These are phyloP conservation scores for Endogone sp. DNA, from an alignment of 192 early-diverging fungal species.

Conservation along the genomic window DNA sequence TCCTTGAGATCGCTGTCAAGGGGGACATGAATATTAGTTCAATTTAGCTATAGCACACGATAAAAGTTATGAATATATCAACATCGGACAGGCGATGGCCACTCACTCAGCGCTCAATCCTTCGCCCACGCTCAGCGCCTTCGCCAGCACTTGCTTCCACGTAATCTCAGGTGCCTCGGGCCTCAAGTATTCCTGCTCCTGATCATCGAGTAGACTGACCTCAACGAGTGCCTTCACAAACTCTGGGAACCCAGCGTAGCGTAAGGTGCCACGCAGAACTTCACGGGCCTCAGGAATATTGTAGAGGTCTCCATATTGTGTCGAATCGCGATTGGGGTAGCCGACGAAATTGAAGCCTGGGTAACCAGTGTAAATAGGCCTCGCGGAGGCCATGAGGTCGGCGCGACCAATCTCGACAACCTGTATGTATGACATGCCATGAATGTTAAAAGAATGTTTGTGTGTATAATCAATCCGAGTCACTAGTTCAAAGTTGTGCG, in stretches of 20 bases:
- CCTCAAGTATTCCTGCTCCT: slow-evolving; percentile 55
- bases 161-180: slow-evolving; percentile 51
- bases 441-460: no score
- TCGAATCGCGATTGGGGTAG: slow-evolving; percentile 98
- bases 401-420: slow-evolving; percentile 75
- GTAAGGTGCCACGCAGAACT: slow-evolving; percentile 91
- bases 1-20: slow-evolving; percentile 49
- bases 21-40: no score
- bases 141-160: slow-evolving; percentile 77
- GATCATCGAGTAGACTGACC: slow-evolving; percentile 87
- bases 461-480: no score
- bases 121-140: slow-evolving; percentile 36
- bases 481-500: no score
- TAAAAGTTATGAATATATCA: no score
- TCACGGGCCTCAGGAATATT: slow-evolving; percentile 90
- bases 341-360: slow-evolving; percentile 94
- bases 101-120: no score
- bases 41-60: no score
- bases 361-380: slow-evolving; percentile 86
- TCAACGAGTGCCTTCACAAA: slow-evolving; percentile 94
- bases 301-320: slow-evolving; percentile 91
- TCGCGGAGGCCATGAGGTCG: slow-evolving; percentile 89
- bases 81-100: no score
- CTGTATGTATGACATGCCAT: slow-evolving; percentile 10
- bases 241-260: slow-evolving; percentile 96